Conservation (phyloP, 2,329 filamentous ascomycete species). For the Aspergillus melleus region DNA sequence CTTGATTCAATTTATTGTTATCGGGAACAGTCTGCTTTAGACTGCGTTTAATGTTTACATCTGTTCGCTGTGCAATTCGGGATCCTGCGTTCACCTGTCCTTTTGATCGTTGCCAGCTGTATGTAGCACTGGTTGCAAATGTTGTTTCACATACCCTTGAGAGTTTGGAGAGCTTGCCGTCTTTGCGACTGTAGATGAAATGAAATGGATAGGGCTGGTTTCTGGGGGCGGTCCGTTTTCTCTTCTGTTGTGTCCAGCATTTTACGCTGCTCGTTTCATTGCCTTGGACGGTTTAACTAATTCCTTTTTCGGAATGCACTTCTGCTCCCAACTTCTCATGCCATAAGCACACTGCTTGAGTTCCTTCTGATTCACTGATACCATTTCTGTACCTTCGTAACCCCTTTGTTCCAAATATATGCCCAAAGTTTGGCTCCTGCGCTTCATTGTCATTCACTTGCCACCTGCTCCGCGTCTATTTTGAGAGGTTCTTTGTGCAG, state of each 20-base stretch:
- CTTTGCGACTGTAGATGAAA: slow-evolving; percentile 21
- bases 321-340: slow-evolving; percentile 2
- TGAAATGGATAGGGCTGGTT: slow-evolving; percentile 15
- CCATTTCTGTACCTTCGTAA: background rate
- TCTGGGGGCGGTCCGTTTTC: slow-evolving; percentile 8
- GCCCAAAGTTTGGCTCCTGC: background rate
- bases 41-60: slow-evolving; percentile 13
- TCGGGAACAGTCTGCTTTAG: slow-evolving; percentile 9
- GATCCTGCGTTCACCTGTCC: slow-evolving; percentile 16
- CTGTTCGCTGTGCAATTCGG: slow-evolving; percentile 15
- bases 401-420: background rate
- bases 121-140: slow-evolving; percentile 23
- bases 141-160: slow-evolving; percentile 29
- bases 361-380: too few species aligned
- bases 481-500: background rate
- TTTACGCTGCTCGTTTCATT: slow-evolving; percentile 13
- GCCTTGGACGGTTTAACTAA: slow-evolving; percentile 2
- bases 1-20: slow-evolving; percentile 47
- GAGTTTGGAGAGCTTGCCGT: slow-evolving; percentile 25
- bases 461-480: background rate
- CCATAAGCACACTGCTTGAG: background rate
- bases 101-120: slow-evolving; percentile 21
- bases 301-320: slow-evolving; percentile 18
- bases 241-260: slow-evolving; percentile 11
- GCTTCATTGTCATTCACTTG: background rate